Evolutionary conservation across 2,329 filamentous ascomycete genomes (phyloP).

Genomic region (Periconia digitata): DNA sequence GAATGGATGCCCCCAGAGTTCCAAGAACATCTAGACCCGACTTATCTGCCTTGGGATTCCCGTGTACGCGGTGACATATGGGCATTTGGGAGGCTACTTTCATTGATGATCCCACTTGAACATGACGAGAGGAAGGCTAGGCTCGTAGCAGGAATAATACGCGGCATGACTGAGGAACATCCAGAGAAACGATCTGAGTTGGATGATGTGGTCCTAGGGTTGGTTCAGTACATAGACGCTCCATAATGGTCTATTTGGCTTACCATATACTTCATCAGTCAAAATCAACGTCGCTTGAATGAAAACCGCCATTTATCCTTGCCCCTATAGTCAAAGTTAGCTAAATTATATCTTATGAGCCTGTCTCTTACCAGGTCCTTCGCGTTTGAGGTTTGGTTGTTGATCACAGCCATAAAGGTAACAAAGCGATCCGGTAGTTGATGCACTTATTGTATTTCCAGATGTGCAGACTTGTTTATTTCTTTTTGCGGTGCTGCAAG

Average conservation of each 20-base stretch:
- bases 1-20: slow-evolving; percentile 3
- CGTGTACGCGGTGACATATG: slow-evolving; percentile 1
- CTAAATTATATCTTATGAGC: not conserved
- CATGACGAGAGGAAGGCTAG: not conserved
- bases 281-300: not conserved
- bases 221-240: not conserved
- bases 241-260: not conserved
- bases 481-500: not conserved
- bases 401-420: not conserved
- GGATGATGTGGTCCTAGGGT: not conserved
- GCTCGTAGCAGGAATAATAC: not conserved
- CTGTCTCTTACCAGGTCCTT: not conserved
- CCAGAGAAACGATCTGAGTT: not conserved
- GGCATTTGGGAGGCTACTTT: not conserved
- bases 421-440: not conserved
- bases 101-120: not conserved
- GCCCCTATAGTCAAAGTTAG: not conserved
- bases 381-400: not conserved
- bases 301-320: not conserved
- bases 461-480: not conserved
- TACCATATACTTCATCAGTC: not conserved
- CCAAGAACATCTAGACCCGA: not conserved
- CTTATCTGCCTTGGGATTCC: not conserved
- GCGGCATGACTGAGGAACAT: not conserved
- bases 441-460: not conserved